Evolutionary conservation across 495 filamentous ascomycete genomes (phyloP), one percentile per base, ranked within the genome.

Genomic region (Penicillium pancosmium): DNA sequence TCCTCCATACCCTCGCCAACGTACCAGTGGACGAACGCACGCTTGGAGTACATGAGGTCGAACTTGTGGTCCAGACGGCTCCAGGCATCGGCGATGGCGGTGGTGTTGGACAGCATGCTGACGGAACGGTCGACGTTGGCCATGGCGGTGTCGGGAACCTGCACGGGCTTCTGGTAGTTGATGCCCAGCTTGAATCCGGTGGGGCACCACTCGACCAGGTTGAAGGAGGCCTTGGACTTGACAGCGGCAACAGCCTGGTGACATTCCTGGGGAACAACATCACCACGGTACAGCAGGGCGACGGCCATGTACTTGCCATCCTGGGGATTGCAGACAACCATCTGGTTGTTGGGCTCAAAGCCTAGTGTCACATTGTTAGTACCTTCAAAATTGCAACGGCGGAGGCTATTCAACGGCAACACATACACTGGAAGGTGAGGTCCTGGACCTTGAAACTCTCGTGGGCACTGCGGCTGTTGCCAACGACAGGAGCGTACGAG

Each of bases 1-100:
- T 96, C 91, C 80, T 96, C 91, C 91, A 96, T 96, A 77, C 91
- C 91, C 78, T 96, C 91, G 66, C 91, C 91, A 47, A 96, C 91
- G 68, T 96, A 96, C 91, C 91, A 96, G 76, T 96, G 91, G 15
- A 96, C 91, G 69, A 96, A 96, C 43, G 91, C 91, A 66, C 91
- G 90, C 85, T 96, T 96, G 78, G 85, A 90, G 81, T 96, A 95
- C 92, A 96, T 96, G 62, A 96, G 89, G 66, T 96, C 92, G 77
- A 96, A 96, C 78, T 96, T 96, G 80, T 91, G 86, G 74, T 93
- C 90, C 31, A 96, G 81, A 61, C 91, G 88, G 47, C 83, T 85
- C 92, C 92, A 96, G 44, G 92, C 91, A 75, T 96, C 91, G 47
- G 91, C 86, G 59, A 96, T 94, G 57, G 91, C 89, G 12, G 91